A percentile compares a stretch with the other conserved stretches of the same genome.
Conservation (phyloP, 2,329 filamentous ascomycete genomes). For the Hypoxylon sp. region DNA sequence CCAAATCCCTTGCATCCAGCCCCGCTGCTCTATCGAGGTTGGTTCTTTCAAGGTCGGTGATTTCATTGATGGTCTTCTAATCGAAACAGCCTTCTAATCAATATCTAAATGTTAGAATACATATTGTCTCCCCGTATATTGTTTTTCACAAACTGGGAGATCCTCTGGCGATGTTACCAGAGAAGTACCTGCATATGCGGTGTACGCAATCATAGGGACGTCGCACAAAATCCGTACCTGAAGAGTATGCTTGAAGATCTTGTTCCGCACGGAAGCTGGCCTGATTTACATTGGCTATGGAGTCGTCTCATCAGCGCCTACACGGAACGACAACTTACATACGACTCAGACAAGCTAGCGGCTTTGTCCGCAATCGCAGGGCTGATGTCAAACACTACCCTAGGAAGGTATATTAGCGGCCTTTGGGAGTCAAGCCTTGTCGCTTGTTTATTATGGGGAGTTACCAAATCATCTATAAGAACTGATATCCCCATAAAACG, state of each 20-base stretch:
- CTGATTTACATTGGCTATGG: too few relatives aligned
- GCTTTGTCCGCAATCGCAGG: neutral
- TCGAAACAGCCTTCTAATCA: too few relatives aligned
- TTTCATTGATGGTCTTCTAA: too few relatives aligned
- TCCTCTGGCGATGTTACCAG: slow-evolving; percentile 6
- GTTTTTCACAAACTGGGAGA: slow-evolving; percentile 13
- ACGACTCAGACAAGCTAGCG: slow-evolving; percentile 5
- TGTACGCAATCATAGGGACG: neutral
- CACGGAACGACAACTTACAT: slow-evolving; percentile 2
- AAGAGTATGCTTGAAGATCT: too few relatives aligned
- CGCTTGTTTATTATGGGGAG: neutral
- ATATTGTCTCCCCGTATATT: slow-evolving; percentile 8
- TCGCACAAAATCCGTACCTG: neutral
- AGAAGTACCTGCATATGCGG: neutral
- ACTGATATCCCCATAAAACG: neutral
- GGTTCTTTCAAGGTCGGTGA: too few relatives aligned
- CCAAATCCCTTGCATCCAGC: too few relatives aligned
- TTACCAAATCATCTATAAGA: too few relatives aligned
- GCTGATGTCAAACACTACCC: neutral
- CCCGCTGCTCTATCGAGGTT: too few relatives aligned
- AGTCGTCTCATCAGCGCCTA: neutral
- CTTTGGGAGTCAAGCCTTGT: slow-evolving; percentile 1
- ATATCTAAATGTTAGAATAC: too few relatives aligned
- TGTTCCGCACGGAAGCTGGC: too few relatives aligned
- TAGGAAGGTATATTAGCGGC: slow-evolving; percentile 10